A percentile compares a stretch with the other conserved stretches of the same genome.
phyloP scores from a whole-genome alignment of 2,329 filamentous ascomycete species.

The Alternaria sp. region DNA sequence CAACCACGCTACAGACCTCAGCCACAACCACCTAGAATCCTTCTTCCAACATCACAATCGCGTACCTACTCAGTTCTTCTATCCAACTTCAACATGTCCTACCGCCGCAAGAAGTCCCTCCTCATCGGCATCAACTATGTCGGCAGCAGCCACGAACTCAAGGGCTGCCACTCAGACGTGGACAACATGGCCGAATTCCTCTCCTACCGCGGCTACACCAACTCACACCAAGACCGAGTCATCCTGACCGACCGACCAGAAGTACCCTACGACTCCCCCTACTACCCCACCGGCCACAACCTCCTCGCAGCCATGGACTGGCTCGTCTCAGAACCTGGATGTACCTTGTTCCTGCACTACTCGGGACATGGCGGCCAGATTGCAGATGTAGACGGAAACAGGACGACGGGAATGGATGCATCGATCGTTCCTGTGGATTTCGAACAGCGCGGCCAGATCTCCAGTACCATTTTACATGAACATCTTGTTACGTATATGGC shows the following conservation, averaged over 20 bases:
- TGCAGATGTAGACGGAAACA: slow-evolving; percentile 51
- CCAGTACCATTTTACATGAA: slow-evolving; percentile 59
- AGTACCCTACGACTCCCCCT: slow-evolving; percentile 38
- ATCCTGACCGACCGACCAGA: slow-evolving; percentile 52
- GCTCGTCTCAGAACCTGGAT: slow-evolving; percentile 61
- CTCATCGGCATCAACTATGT: slow-evolving; percentile 62
- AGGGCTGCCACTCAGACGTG: slow-evolving; percentile 59
- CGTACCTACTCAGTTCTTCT: too few relatives aligned
- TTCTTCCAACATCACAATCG: not conserved
- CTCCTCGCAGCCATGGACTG: slow-evolving; percentile 63
- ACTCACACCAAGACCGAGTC: slow-evolving; percentile 52
- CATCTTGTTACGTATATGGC: slow-evolving; percentile 60
- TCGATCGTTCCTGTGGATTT: slow-evolving; percentile 63
- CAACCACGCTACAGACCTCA: not conserved
- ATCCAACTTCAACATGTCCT: slow-evolving; percentile 15
- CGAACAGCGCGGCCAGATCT: slow-evolving; percentile 60
- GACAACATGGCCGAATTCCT: slow-evolving; percentile 57
- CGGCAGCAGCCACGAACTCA: slow-evolving; percentile 51
- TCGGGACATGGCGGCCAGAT: slow-evolving; percentile 66
- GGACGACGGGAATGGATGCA: slow-evolving; percentile 51
- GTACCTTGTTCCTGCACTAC: slow-evolving; percentile 63
- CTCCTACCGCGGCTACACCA: slow-evolving; percentile 51
- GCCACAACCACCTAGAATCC: not conserved
- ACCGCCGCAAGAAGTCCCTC: slow-evolving; percentile 53
- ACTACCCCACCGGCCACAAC: slow-evolving; percentile 52